Evolutionary conservation across 257 asterid species (phyloP).

Genomic region (Rhazya stricta): DNA sequence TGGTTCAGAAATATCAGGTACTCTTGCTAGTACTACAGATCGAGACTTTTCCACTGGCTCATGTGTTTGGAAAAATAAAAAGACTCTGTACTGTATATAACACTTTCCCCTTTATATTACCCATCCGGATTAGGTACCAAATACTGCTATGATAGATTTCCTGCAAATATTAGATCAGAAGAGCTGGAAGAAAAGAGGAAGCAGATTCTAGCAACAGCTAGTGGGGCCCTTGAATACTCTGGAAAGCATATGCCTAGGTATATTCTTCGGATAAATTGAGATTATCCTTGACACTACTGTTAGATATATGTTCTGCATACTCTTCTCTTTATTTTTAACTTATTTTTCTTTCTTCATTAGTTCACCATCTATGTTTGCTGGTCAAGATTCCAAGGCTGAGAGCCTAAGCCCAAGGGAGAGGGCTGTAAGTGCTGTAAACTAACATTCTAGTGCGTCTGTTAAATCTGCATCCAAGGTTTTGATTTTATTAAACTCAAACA

Average conservation of each 20-base stretch:
- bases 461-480: neutral
- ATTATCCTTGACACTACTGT: neutral
- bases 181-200: slow-evolving; percentile 88
- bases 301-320: neutral
- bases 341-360: slow-evolving; percentile 27
- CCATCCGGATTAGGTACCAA: slow-evolving; percentile 51
- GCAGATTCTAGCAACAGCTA: slow-evolving; percentile 82
- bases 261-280: slow-evolving; percentile 20
- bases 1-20: slow-evolving; percentile 55
- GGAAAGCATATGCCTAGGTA: slow-evolving; percentile 64
- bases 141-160: slow-evolving; percentile 73
- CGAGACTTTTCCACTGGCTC: neutral
- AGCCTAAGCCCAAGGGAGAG: slow-evolving; percentile 93
- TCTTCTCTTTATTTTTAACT: neutral
- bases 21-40: neutral
- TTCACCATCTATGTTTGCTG: slow-evolving; percentile 58
- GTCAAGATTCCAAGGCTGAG: slow-evolving; percentile 62
- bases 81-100: slow-evolving; percentile 5
- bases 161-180: slow-evolving; percentile 62
- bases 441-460: slow-evolving; percentile 20
- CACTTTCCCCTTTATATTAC: neutral
- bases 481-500: slow-evolving; percentile 13
- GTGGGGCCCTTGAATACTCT: slow-evolving; percentile 79
- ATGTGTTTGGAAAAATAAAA: slow-evolving; percentile 2
- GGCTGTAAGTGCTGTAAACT: slow-evolving; percentile 56